Evolutionary conservation across 768 basidiomycete species (phyloP).

Genomic region (Mrakia blollopis): DNA sequence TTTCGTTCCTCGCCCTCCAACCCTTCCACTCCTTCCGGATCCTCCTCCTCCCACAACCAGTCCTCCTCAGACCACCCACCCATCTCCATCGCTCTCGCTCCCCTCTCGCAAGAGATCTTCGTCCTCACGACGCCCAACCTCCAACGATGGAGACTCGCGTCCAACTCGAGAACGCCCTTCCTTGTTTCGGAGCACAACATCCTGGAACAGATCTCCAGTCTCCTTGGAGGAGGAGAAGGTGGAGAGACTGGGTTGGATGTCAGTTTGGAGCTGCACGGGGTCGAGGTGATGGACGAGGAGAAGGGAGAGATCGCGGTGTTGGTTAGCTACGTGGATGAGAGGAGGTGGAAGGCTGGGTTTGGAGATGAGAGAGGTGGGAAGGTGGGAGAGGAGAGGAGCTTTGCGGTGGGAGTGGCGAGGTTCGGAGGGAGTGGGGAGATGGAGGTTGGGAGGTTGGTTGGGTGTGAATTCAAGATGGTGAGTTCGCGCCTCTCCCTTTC

Average conservation of each 20-base stretch:
- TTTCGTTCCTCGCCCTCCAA: constrained; percentile 37
- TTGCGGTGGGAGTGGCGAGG: constrained; percentile 40
- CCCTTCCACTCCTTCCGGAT: constrained; percentile 28
- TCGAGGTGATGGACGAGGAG: constrained; percentile 33
- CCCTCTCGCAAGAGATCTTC: constrained; percentile 35
- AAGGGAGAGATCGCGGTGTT: constrained; percentile 40
- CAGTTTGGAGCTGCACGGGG: constrained; percentile 38
- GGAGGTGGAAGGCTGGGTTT: constrained; percentile 16
- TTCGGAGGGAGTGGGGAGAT: constrained; percentile 33
- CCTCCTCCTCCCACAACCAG: constrained; percentile 32
- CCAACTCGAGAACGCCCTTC: constrained; percentile 34
- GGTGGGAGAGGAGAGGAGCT: constrained; percentile 33
- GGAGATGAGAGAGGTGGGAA: constrained; percentile 27
- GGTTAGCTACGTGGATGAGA: constrained; percentile 36
- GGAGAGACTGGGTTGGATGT: constrained; percentile 35
- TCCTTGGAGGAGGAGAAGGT: constrained; percentile 38
- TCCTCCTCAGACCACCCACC: constrained; percentile 19
- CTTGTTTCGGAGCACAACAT: constrained; percentile 38
- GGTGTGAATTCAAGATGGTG: constrained; percentile 21
- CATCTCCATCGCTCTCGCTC: constrained; percentile 36
- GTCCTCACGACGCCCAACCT: constrained; percentile 18
- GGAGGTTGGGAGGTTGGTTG: constrained; percentile 6
- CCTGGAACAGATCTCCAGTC: constrained; percentile 37
- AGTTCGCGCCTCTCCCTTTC: neutral
- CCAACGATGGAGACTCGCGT: constrained; percentile 20